phyloP scores from a whole-genome alignment of 1,139 yeast species.

The Citeromyces hawaiiensis region DNA sequence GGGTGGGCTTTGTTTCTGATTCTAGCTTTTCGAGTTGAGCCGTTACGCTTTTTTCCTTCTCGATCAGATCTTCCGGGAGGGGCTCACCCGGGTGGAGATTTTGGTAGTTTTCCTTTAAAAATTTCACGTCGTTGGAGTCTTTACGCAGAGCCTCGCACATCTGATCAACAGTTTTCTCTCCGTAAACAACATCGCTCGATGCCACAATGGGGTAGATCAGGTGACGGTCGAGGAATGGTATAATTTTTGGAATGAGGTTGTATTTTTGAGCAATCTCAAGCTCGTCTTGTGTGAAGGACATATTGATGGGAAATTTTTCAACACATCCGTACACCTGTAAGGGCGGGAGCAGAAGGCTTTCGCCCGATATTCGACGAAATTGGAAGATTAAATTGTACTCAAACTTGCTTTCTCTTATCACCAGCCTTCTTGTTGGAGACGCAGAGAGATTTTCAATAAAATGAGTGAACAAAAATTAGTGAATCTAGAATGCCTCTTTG shows the following conservation, averaged over 20 bases:
- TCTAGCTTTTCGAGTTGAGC: conserved; percentile 25
- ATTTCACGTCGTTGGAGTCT: conserved; percentile 41
- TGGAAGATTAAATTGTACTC: no score
- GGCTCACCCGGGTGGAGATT: conserved; percentile 23
- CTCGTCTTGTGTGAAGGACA: conserved; percentile 16
- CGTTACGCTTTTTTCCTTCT: conserved; percentile 24
- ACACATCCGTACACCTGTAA: no score
- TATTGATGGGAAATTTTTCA: not conserved
- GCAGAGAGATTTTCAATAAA: no score
- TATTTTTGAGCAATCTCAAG: conserved; percentile 23
- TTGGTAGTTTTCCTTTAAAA: conserved; percentile 28
- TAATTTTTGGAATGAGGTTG: conserved; percentile 36
- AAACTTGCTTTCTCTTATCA: no score
- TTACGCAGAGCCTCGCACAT: conserved; percentile 36
- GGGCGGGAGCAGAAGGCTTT: no score
- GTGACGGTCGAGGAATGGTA: conserved; percentile 46
- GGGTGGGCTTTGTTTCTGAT: conserved; percentile 27
- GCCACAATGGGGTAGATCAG: conserved; percentile 39
- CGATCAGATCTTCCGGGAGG: conserved; percentile 24
- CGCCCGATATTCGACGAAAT: no score
- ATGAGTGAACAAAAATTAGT: no score
- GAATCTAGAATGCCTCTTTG: no score
- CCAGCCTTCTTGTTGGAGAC: no score
- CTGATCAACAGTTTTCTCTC: conserved; percentile 25
- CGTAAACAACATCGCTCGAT: conserved; percentile 30